Conservation (phyloP, 345 rosid genomes). For the Lumnitzera racemosa region DNA sequence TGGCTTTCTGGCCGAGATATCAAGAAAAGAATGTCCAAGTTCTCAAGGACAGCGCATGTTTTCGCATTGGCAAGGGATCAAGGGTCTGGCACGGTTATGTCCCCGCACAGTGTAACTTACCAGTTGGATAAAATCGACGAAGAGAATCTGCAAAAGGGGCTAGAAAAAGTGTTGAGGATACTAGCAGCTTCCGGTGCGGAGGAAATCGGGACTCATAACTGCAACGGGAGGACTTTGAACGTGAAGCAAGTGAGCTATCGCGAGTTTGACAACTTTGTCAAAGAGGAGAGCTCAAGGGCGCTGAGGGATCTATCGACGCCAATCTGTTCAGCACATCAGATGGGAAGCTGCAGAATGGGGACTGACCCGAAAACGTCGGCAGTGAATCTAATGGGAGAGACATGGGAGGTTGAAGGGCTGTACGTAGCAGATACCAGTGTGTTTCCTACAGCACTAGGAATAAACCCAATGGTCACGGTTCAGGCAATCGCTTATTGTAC, state of each 20-base stretch:
- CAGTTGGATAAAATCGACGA: conserved; percentile 40
- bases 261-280: conserved; percentile 51
- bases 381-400: conserved; percentile 67
- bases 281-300: conserved; percentile 48
- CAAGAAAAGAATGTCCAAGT: conserved; percentile 52
- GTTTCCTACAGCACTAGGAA: conserved; percentile 80
- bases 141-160: conserved; percentile 40
- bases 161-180: conserved; percentile 56
- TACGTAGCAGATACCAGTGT: conserved; percentile 78
- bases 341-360: conserved; percentile 94
- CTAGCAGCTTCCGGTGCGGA: conserved; percentile 72
- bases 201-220: conserved; percentile 74
- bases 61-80: conserved; percentile 61
- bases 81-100: conserved; percentile 48
- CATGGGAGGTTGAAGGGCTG: conserved; percentile 73
- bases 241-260: conserved; percentile 29
- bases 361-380: conserved; percentile 41
- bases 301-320: conserved; percentile 36
- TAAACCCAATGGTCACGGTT: conserved; percentile 82
- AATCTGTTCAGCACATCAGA: conserved; percentile 78
- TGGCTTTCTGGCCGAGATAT: conserved; percentile 65
- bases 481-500: conserved; percentile 81
- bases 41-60: conserved; percentile 61
- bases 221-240: conserved; percentile 38
- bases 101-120: conserved; percentile 39